These are phyloP conservation scores for Clarireedia monteithiana DNA, from an alignment of 2,329 filamentous ascomycete species.

Conservation along the genomic window DNA sequence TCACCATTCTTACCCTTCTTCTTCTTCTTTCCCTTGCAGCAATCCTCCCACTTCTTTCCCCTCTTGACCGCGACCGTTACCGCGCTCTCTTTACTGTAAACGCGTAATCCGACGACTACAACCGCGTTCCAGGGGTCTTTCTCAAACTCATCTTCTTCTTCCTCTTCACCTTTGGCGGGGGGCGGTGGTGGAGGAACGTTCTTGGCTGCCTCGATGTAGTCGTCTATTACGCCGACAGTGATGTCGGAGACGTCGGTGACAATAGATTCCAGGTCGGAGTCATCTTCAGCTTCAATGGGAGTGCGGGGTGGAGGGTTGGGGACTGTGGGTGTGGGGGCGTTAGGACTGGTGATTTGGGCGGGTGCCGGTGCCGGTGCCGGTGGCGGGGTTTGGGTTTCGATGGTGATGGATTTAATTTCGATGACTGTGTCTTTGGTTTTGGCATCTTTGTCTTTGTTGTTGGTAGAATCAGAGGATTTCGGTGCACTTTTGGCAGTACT, in stretches of 20 bases:
- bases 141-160: slow-evolving; percentile 47
- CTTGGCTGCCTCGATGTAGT: slow-evolving; percentile 15
- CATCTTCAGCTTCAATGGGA: background rate
- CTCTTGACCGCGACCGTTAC: slow-evolving; percentile 23
- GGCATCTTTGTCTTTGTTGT: slow-evolving; percentile 4
- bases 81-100: slow-evolving; percentile 44
- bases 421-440: background rate
- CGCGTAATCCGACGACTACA: slow-evolving; percentile 50
- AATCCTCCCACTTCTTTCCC: slow-evolving; percentile 17
- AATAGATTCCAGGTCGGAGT: slow-evolving; percentile 16
- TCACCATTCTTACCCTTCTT: slow-evolving; percentile 35
- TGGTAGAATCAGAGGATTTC: background rate
- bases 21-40: slow-evolving; percentile 9
- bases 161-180: slow-evolving; percentile 28
- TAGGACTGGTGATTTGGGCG: background rate
- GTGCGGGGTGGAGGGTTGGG: background rate
- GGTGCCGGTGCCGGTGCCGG: no score
- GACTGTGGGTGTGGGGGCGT: background rate
- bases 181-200: slow-evolving; percentile 9
- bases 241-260: slow-evolving; percentile 18
- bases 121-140: slow-evolving; percentile 56
- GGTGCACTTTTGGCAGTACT: no score
- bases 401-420: background rate
- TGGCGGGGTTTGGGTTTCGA: background rate
- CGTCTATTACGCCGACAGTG: slow-evolving; percentile 13